Evolutionary conservation across 768 basidiomycete species (phyloP).

Genomic region (Collybia sordida): DNA sequence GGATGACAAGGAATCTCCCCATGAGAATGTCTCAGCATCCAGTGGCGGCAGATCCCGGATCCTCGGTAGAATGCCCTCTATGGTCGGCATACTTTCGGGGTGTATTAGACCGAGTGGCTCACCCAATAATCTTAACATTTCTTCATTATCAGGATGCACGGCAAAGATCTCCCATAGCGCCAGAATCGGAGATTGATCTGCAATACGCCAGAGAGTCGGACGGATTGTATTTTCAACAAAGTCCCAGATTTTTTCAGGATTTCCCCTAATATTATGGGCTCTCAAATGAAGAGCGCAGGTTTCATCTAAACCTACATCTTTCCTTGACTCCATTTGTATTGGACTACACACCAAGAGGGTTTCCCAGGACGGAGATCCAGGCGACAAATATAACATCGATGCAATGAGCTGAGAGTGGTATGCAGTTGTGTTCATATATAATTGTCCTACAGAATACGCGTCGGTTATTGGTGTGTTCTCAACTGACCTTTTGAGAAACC

Average conservation of each 20-base stretch:
- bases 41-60: background rate
- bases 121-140: constrained; percentile 2
- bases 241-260: background rate
- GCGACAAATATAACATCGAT: constrained; percentile 3
- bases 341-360: background rate
- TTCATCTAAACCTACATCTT: background rate
- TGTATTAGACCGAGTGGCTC: background rate
- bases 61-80: background rate
- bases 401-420: background rate
- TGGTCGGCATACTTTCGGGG: background rate
- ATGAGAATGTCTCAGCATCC: background rate
- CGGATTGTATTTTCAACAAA: background rate
- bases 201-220: background rate
- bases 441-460: constrained; percentile 1
- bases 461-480: background rate
- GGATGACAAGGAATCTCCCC: background rate
- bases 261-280: background rate
- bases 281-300: background rate
- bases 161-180: constrained; percentile 11
- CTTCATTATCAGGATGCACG: background rate
- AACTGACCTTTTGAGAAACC: background rate
- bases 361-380: background rate
- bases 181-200: background rate
- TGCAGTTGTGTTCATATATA: background rate
- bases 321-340: background rate